A percentile compares a stretch with the other conserved stretches of the same genome.
Evolutionary conservation across 1,139 yeast genomes (phyloP).

Genomic region (Blastobotrys elegans): DNA sequence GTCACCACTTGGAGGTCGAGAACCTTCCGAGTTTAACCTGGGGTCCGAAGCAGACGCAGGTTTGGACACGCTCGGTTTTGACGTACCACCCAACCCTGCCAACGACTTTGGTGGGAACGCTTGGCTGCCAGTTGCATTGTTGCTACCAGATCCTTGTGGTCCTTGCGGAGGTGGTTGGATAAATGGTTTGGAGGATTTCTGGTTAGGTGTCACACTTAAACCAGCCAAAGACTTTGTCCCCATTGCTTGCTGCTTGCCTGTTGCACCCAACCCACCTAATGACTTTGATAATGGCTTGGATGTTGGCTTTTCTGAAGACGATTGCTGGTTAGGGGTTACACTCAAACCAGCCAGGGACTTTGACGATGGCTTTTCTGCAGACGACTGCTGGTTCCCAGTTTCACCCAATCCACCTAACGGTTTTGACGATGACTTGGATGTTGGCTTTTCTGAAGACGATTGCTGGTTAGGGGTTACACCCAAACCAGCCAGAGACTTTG

Average conservation of each 20-base stretch:
- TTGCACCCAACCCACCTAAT: no score
- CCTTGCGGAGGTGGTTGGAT: not conserved
- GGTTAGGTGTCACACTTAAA: not conserved
- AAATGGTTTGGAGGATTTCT: not conserved
- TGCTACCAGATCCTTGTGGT: not conserved
- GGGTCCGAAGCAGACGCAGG: not conserved
- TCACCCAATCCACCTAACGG: no score
- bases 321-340: not conserved
- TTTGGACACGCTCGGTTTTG: not conserved
- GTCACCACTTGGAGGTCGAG: not conserved
- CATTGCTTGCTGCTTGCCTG: not conserved
- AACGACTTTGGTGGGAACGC: not conserved
- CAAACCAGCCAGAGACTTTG: not conserved
- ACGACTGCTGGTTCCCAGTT: not conserved
- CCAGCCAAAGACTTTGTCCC: not conserved
- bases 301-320: not conserved
- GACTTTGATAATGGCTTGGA: not conserved
- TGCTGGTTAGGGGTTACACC: not conserved
- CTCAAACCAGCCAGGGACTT: not conserved
- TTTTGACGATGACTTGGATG: no score
- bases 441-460: no score
- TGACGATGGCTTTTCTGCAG: not conserved
- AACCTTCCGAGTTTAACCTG: not conserved
- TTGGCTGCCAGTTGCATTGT: not conserved
- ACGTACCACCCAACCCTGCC: not conserved